Percentiles rank a stretch among this genome's conserved stretches.
phyloP scores from a whole-genome alignment of 2,329 filamentous ascomycete genomes.

The Trichothecium sympodiale region DNA sequence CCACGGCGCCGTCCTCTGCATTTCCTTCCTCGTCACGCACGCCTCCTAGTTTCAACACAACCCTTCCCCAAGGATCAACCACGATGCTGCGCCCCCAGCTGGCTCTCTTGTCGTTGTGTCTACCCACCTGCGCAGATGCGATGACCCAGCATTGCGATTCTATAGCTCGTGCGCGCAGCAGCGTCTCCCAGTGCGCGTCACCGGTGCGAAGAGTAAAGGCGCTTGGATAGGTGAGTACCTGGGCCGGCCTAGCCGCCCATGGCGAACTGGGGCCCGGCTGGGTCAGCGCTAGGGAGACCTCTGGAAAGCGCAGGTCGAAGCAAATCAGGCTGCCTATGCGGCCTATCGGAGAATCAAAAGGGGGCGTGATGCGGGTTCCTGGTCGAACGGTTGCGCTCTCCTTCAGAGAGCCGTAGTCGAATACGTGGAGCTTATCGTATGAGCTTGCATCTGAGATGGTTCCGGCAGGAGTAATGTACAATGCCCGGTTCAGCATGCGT shows the following conservation, averaged over 20 bases:
- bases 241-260: conserved; percentile 36
- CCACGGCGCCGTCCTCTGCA: conserved; percentile 26
- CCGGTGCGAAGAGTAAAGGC: conserved; percentile 87
- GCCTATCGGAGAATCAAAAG: conserved; percentile 64
- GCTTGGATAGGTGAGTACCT: conserved; percentile 76
- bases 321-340: conserved; percentile 74
- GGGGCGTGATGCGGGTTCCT: conserved; percentile 51
- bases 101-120: conserved; percentile 60
- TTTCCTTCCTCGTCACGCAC: conserved; percentile 30
- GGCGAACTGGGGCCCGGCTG: conserved; percentile 20
- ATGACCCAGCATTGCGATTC: conserved; percentile 84
- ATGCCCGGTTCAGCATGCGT: conserved; percentile 37
- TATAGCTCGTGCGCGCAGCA: conserved; percentile 72
- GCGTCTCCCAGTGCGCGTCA: conserved; percentile 70
- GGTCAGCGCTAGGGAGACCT: conserved; percentile 58
- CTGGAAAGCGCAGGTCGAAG: conserved; percentile 81
- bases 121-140: conserved; percentile 69
- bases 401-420: conserved; percentile 52
- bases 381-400: conserved; percentile 54
- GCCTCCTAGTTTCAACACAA: conserved; percentile 54
- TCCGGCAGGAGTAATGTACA: conserved; percentile 38
- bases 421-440: conserved; percentile 88
- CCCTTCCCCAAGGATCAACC: conserved; percentile 74
- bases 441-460: conserved; percentile 25
- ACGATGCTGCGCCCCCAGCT: conserved; percentile 85